A percentile compares a stretch with the other conserved stretches of the same genome.
phyloP scores from a whole-genome alignment of 1,139 yeast genomes.

The Yamadazyma epiphylla region DNA sequence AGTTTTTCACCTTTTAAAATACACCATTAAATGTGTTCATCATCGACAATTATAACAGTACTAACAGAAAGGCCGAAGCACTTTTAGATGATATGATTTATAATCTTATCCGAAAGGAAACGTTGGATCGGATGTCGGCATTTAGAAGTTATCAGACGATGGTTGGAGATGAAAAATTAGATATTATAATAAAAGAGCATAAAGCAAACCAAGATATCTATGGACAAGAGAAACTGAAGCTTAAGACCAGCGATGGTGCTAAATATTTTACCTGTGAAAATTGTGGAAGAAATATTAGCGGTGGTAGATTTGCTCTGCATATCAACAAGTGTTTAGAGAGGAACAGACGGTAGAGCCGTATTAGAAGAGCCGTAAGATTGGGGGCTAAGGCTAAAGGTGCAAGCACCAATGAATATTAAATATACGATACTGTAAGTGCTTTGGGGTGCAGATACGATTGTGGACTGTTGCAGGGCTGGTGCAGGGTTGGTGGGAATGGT shows the following conservation, averaged over 20 bases:
- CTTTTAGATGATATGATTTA: slow-evolving; percentile 31
- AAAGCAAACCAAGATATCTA: slow-evolving; percentile 30
- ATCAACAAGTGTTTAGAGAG: slow-evolving; percentile 76
- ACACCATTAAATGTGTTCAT: background rate
- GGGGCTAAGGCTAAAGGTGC: no score
- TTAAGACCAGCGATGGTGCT: slow-evolving; percentile 36
- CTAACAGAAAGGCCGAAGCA: slow-evolving; percentile 23
- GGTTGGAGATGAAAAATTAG: slow-evolving; percentile 10
- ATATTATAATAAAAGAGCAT: slow-evolving; percentile 7
- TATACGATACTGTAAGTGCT: no score
- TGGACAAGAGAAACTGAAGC: slow-evolving; percentile 38
- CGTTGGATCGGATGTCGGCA: slow-evolving; percentile 25
- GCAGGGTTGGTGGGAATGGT: no score
- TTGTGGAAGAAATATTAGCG: slow-evolving; percentile 85
- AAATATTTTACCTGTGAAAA: slow-evolving; percentile 73
- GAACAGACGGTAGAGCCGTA: slow-evolving; percentile 16
- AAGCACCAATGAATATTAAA: no score
- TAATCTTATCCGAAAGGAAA: slow-evolving; percentile 32
- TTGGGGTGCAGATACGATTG: no score
- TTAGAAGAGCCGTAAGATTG: no score
- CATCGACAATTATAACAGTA: slow-evolving; percentile 1
- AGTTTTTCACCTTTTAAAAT: slow-evolving; percentile 1
- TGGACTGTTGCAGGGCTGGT: no score
- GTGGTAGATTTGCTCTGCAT: slow-evolving; percentile 90
- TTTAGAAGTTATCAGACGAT: slow-evolving; percentile 20